Evolutionary conservation across 2,329 filamentous ascomycete species (phyloP).

Genomic region (Fusarium metavorans): DNA sequence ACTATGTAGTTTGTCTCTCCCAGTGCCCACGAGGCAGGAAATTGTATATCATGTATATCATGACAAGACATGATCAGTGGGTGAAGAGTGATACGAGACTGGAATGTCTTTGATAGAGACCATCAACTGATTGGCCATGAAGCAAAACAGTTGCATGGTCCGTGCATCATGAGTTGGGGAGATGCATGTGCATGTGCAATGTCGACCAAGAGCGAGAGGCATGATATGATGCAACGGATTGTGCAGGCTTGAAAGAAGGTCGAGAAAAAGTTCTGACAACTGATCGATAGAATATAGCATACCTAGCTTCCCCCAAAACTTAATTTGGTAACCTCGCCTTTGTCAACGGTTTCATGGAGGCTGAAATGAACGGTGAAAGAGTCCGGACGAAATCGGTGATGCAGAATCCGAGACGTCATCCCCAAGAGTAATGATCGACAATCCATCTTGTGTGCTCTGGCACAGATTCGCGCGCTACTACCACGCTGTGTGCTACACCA

Average conservation of each 20-base stretch:
- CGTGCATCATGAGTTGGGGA: constrained; percentile 13
- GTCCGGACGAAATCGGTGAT: neutral
- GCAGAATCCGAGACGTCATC: constrained; percentile 2
- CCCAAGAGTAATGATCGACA: constrained; percentile 17
- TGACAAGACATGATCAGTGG: constrained; percentile 1
- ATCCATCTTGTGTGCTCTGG: neutral
- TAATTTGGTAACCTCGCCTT: neutral
- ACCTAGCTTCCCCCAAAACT: neutral
- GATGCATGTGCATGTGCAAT: constrained; percentile 1
- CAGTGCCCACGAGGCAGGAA: neutral
- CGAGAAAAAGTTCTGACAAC: constrained; percentile 24
- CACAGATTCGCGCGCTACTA: constrained; percentile 17
- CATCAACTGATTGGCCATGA: neutral
- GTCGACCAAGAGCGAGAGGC: neutral
- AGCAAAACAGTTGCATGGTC: neutral
- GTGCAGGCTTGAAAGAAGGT: constrained; percentile 6
- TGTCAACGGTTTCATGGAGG: neutral
- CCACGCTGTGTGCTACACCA: constrained; percentile 3
- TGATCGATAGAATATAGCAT: neutral
- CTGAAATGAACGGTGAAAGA: neutral
- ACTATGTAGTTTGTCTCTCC: neutral
- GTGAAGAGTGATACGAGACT: neutral
- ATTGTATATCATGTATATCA: constrained; percentile 8
- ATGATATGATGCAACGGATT: constrained; percentile 18
- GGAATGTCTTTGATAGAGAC: neutral